Conservation (phyloP, 2,329 filamentous ascomycete species). For the Aspergillus pseudotamarii region DNA sequence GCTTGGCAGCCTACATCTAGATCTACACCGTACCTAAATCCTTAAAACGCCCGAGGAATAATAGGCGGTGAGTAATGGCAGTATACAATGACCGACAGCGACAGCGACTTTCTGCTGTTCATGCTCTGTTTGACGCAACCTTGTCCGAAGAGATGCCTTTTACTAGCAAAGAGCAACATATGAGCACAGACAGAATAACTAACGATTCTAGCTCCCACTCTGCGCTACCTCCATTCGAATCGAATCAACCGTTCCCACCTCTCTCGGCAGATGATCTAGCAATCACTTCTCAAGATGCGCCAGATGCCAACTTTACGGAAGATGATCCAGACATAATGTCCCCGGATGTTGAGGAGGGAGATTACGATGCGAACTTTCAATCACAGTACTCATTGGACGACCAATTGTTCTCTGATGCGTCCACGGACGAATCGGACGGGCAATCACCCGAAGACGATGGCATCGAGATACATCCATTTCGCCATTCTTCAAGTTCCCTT, state of each 20-base stretch:
- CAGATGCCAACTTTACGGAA: constrained; percentile 21
- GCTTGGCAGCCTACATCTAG: background rate
- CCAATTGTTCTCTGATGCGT: constrained; percentile 39
- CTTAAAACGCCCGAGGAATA: background rate
- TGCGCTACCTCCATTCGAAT: constrained; percentile 23
- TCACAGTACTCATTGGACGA: constrained; percentile 49
- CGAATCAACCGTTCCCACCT: constrained; percentile 39
- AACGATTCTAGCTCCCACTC: constrained; percentile 13
- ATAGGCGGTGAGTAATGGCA: constrained; percentile 19
- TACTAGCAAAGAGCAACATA: constrained; percentile 8
- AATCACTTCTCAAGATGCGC: constrained; percentile 13
- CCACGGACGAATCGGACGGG: constrained; percentile 35
- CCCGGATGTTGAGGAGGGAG: constrained; percentile 32
- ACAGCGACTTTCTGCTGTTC: background rate
- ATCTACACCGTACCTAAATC: background rate
- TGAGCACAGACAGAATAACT: constrained; percentile 2
- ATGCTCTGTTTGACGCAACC: background rate
- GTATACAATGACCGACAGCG: constrained; percentile 5
- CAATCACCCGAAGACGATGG: constrained; percentile 28
- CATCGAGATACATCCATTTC: constrained; percentile 40
- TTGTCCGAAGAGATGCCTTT: constrained; percentile 15
- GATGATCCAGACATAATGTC: constrained; percentile 34
- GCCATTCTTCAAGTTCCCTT: constrained; percentile 45
- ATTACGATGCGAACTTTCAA: constrained; percentile 49
- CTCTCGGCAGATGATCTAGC: constrained; percentile 30